A percentile compares a stretch with the other conserved stretches of the same genome.
phyloP scores from a whole-genome alignment of 2,329 filamentous ascomycete species.

The Aulographum hederae region DNA sequence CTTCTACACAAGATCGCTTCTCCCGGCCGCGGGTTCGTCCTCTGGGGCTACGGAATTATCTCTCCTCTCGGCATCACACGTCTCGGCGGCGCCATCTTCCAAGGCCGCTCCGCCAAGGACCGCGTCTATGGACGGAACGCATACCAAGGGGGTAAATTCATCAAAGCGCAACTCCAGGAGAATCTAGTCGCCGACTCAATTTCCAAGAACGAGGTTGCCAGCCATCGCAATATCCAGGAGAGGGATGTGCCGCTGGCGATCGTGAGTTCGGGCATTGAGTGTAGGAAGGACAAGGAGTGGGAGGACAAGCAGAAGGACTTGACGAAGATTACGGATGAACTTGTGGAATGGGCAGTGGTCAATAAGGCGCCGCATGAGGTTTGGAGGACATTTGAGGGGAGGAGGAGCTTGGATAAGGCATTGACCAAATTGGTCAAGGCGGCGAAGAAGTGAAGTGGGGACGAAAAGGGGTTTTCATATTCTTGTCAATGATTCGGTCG shows the following conservation, averaged over 20 bases:
- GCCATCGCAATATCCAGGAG: conserved; percentile 62
- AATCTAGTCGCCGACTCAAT: conserved; percentile 73
- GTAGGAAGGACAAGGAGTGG: conserved; percentile 54
- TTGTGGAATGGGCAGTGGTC: conserved; percentile 75
- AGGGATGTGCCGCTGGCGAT: conserved; percentile 59
- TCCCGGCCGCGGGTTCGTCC: conserved; percentile 55
- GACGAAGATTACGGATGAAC: conserved; percentile 58
- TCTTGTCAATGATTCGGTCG: too few species aligned
- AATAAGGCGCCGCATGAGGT: conserved; percentile 70
- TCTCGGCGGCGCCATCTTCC: conserved; percentile 63
- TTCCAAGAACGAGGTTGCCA: conserved; percentile 64
- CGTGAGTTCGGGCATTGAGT: conserved; percentile 61
- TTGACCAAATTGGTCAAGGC: conserved; percentile 40
- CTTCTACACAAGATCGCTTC: conserved; percentile 50
- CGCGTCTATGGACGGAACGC: conserved; percentile 67
- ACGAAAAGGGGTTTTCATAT: too few species aligned
- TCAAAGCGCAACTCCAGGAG: conserved; percentile 87
- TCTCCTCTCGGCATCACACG: conserved; percentile 76
- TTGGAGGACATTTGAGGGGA: conserved; percentile 59
- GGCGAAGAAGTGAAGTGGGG: neutral
- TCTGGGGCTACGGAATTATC: conserved; percentile 74
- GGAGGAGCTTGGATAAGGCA: conserved; percentile 60
- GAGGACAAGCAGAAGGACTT: conserved; percentile 71
- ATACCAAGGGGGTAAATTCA: conserved; percentile 63
- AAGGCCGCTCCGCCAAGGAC: conserved; percentile 62